Conservation (phyloP, 495 filamentous ascomycete species). For the Thermothielavioides terrestris region DNA sequence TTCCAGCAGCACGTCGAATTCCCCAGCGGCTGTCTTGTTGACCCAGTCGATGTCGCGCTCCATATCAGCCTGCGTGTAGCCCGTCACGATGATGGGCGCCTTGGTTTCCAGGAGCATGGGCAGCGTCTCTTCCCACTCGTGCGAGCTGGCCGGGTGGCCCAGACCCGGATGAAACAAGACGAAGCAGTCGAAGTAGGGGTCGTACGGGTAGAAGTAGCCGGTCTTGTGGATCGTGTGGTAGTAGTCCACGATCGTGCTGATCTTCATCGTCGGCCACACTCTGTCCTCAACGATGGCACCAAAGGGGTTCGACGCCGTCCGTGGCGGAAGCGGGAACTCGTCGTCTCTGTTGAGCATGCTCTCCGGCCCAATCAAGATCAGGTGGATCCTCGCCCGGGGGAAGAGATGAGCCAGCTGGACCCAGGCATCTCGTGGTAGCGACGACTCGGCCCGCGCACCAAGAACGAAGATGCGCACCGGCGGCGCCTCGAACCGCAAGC, state of each 20-base stretch:
- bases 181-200: slow-evolving; percentile 96
- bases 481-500: slow-evolving; percentile 72
- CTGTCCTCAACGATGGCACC: slow-evolving; percentile 87
- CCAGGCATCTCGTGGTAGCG: slow-evolving; percentile 89
- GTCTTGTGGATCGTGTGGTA: slow-evolving; percentile 94
- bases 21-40: slow-evolving; percentile 67
- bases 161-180: slow-evolving; percentile 94
- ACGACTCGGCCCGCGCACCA: slow-evolving; percentile 92
- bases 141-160: slow-evolving; percentile 82
- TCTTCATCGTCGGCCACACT: slow-evolving; percentile 77
- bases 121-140: slow-evolving; percentile 88
- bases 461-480: slow-evolving; percentile 89
- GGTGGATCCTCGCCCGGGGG: slow-evolving; percentile 66
- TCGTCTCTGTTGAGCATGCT: slow-evolving; percentile 82
- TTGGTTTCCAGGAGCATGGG: slow-evolving; percentile 90
- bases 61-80: slow-evolving; percentile 94
- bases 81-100: slow-evolving; percentile 83
- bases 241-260: slow-evolving; percentile 94
- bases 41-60: slow-evolving; percentile 85
- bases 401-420: slow-evolving; percentile 85
- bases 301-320: slow-evolving; percentile 78
- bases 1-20: slow-evolving; percentile 85
- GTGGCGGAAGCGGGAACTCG: slow-evolving; percentile 82
- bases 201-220: slow-evolving; percentile 80
- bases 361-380: slow-evolving; percentile 94